Evolutionary conservation across 345 rosid species (phyloP).

Genomic region (Trapa incisa): DNA sequence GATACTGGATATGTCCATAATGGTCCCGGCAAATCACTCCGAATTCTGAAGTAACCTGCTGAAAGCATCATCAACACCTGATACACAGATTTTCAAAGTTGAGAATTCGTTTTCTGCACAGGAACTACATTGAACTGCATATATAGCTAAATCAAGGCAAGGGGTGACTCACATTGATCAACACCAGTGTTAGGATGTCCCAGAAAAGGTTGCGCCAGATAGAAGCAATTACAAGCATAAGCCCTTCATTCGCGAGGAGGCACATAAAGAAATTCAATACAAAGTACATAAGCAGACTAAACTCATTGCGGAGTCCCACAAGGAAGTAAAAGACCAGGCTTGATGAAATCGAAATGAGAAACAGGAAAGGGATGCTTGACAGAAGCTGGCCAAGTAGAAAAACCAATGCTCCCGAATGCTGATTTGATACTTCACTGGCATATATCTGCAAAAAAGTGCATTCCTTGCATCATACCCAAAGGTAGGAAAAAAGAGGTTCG

Average conservation of each 20-base stretch:
- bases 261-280: slow-evolving; percentile 91
- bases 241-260: slow-evolving; percentile 83
- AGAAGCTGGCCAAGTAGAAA: slow-evolving; percentile 84
- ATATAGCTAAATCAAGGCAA: neutral
- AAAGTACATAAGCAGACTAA: slow-evolving; percentile 96
- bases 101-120: neutral
- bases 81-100: slow-evolving; percentile 11
- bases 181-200: slow-evolving; percentile 53
- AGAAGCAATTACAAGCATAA: slow-evolving; percentile 54
- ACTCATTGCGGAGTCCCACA: slow-evolving; percentile 64
- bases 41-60: slow-evolving; percentile 88
- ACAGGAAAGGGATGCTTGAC: slow-evolving; percentile 91
- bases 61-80: slow-evolving; percentile 97
- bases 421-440: slow-evolving; percentile 71
- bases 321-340: slow-evolving; percentile 96
- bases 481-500: neutral
- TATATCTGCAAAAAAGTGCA: slow-evolving; percentile 36
- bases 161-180: slow-evolving; percentile 47
- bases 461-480: neutral
- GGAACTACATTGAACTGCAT: neutral
- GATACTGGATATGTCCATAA: slow-evolving; percentile 91
- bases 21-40: slow-evolving; percentile 65
- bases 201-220: slow-evolving; percentile 71
- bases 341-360: slow-evolving; percentile 90
- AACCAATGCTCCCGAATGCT: slow-evolving; percentile 85